Percentiles rank a stretch among this genome's conserved stretches.
These are phyloP conservation scores for Cudoniella acicularis DNA, from an alignment of 495 filamentous ascomycete genomes.

Conservation along the genomic window DNA sequence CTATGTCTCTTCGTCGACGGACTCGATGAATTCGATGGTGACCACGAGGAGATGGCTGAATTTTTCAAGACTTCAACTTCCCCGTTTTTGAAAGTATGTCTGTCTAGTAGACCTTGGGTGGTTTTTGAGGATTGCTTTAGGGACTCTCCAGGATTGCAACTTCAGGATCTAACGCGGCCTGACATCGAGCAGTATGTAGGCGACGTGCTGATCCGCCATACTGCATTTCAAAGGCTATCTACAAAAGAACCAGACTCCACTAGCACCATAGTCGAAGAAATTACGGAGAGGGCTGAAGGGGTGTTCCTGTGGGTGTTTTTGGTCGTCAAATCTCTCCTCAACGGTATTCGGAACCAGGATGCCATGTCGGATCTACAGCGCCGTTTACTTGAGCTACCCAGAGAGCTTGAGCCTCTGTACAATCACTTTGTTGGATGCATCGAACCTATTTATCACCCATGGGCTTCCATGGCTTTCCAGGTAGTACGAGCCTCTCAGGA, in stretches of 20 bases:
- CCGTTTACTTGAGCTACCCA: neutral
- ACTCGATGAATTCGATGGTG: constrained; percentile 35
- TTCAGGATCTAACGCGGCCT: neutral
- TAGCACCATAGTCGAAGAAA: constrained; percentile 9
- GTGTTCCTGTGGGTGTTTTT: constrained; percentile 35
- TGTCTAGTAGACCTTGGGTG: constrained; percentile 3
- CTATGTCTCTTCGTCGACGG: constrained; percentile 33
- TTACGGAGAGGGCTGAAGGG: constrained; percentile 27
- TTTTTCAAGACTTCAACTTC: constrained; percentile 22
- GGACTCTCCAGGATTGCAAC: neutral
- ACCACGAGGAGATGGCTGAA: constrained; percentile 25
- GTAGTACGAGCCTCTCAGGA: neutral
- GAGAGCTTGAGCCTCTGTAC: constrained; percentile 2
- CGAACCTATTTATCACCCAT: neutral
- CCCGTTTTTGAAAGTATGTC: constrained; percentile 30
- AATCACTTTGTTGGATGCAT: constrained; percentile 4
- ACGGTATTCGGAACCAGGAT: neutral
- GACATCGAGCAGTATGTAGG: neutral
- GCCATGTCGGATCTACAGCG: neutral
- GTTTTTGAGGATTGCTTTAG: neutral
- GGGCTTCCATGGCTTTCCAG: neutral
- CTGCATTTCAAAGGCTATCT: neutral
- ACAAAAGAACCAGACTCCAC: neutral
- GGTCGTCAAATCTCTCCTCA: constrained; percentile 7
- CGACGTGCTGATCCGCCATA: neutral